These are phyloP conservation scores for Lactarius sp. DNA, from an alignment of 768 basidiomycete genomes.

Conservation along the genomic window DNA sequence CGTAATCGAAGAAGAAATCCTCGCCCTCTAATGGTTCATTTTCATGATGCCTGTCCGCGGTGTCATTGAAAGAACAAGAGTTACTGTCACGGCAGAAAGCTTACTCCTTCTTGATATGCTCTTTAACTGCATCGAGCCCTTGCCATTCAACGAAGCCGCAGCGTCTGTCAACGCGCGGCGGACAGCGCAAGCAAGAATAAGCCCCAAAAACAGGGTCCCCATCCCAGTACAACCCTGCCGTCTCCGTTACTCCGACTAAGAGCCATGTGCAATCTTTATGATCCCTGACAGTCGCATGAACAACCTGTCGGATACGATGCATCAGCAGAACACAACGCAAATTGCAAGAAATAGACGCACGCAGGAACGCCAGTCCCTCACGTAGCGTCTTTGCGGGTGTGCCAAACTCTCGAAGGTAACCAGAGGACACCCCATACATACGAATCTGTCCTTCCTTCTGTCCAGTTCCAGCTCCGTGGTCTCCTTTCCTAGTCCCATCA, in stretches of 20 bases:
- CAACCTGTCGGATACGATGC: neutral
- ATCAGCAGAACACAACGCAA: neutral
- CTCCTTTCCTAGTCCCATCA: constrained; percentile 3
- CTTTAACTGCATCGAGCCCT: neutral
- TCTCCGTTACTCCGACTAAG: neutral
- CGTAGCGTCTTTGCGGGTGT: neutral
- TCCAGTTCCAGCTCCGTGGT: constrained; percentile 12
- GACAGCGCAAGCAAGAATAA: constrained; percentile 8
- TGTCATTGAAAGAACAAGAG: neutral
- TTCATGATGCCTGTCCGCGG: neutral
- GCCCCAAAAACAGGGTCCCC: neutral
- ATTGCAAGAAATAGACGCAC: neutral
- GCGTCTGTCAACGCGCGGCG: constrained; percentile 1
- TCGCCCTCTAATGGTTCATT: constrained; percentile 7
- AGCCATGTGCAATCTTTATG: neutral
- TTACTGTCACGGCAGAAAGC: neutral
- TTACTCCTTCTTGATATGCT: constrained; percentile 5
- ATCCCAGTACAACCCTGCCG: neutral
- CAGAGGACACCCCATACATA: neutral
- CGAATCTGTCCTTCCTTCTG: constrained; percentile 5
- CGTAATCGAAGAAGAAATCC: constrained; percentile 7
- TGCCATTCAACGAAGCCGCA: constrained; percentile 4
- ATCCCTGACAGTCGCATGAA: neutral
- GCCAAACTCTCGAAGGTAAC: neutral
- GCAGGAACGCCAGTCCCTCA: constrained; percentile 12